Percentiles rank a stretch among this genome's conserved stretches.
These are phyloP conservation scores for Amanita muscaria DNA, from an alignment of 768 basidiomycete species.

Conservation along the genomic window DNA sequence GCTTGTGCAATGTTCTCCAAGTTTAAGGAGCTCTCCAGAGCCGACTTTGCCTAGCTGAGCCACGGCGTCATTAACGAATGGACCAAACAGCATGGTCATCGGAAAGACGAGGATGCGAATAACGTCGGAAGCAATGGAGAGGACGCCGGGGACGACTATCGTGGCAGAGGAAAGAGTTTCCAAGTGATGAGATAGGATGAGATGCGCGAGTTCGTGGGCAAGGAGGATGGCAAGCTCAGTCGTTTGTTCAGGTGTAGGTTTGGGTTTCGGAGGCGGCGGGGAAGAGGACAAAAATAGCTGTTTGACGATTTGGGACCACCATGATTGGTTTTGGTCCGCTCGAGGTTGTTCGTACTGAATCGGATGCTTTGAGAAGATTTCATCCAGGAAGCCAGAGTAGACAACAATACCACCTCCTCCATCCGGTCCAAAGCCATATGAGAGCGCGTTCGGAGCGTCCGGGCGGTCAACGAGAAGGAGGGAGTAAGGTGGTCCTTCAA, in stretches of 20 bases:
- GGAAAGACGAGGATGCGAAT: conserved; percentile 78
- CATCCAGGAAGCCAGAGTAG: conserved; percentile 88
- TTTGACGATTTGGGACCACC: conserved; percentile 43
- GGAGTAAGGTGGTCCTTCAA: conserved; percentile 83
- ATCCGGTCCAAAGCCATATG: conserved; percentile 89
- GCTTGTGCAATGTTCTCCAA: conserved; percentile 71
- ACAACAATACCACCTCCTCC: conserved; percentile 91
- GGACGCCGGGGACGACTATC: conserved; percentile 71
- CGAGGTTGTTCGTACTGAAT: conserved; percentile 10
- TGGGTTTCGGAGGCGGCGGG: conserved; percentile 30
- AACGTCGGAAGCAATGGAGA: conserved; percentile 72
- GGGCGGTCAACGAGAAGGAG: conserved; percentile 84
- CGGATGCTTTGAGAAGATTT: conserved; percentile 55
- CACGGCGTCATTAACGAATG: conserved; percentile 92
- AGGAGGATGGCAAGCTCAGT: conserved; percentile 83
- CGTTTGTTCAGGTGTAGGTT: conserved; percentile 76
- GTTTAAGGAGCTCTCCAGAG: conserved; percentile 62
- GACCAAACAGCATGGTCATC: conserved; percentile 84
- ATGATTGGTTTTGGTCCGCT: conserved; percentile 24
- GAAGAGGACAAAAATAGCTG: conserved; percentile 27
- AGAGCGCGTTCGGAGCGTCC: conserved; percentile 83
- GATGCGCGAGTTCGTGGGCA: conserved; percentile 89
- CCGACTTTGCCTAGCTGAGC: conserved; percentile 73
- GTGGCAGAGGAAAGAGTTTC: conserved; percentile 84
- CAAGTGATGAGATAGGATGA: conserved; percentile 84